phyloP scores from a whole-genome alignment of 2,329 filamentous ascomycete genomes.

The Ceratocystis destructans region DNA sequence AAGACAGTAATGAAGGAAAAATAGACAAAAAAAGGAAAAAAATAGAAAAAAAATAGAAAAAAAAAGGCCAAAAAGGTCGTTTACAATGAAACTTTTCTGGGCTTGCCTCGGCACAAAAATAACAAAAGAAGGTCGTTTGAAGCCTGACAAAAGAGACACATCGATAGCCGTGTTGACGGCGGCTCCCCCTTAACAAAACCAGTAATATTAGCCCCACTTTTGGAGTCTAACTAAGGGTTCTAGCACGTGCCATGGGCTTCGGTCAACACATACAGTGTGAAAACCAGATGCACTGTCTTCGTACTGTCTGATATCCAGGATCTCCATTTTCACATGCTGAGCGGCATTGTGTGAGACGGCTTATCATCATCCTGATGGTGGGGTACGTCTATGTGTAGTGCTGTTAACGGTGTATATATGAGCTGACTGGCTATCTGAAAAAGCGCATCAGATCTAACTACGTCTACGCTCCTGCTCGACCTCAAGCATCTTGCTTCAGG shows the following conservation, averaged over 20 bases:
- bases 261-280: not conserved
- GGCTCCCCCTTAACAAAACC: not conserved
- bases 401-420: not conserved
- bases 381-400: not conserved
- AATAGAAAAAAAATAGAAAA: not conserved
- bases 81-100: not conserved
- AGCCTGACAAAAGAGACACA: not conserved
- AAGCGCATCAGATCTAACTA: not conserved
- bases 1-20: not conserved
- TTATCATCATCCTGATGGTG: not conserved
- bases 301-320: not conserved
- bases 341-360: not conserved
- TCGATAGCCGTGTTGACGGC: not conserved
- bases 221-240: not conserved
- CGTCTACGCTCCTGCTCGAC: too few species aligned
- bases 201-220: not conserved
- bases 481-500: constrained; percentile 11
- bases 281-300: too few species aligned
- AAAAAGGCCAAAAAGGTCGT: not conserved
- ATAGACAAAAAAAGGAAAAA: too few species aligned
- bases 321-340: constrained; percentile 11
- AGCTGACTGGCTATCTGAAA: not conserved
- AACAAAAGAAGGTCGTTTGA: not conserved
- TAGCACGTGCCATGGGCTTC: not conserved
- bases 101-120: constrained; percentile 1